These are phyloP conservation scores for Naganishia kalamii DNA, from an alignment of 768 basidiomycete genomes.

Conservation along the genomic window DNA sequence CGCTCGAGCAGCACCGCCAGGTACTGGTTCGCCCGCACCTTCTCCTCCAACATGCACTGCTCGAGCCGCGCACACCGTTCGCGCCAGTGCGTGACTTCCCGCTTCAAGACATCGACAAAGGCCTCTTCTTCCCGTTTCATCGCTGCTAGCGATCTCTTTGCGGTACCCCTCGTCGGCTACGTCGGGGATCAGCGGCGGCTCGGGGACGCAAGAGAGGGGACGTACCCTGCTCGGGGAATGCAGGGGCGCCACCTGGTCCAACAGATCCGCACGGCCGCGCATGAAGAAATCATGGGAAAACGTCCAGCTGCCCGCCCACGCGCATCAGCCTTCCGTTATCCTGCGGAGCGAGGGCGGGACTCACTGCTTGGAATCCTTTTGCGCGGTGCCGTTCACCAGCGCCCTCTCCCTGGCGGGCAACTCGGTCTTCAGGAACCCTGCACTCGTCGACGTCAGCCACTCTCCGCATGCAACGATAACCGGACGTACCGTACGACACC, in stretches of 20 bases:
- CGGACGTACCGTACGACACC: constrained; percentile 1
- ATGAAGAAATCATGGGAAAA: constrained; percentile 9
- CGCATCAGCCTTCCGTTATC: neutral
- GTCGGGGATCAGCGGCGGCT: neutral
- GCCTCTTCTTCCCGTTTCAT: constrained; percentile 6
- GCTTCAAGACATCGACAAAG: constrained; percentile 11
- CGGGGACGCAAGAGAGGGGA: neutral
- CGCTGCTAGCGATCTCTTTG: neutral
- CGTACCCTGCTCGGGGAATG: neutral
- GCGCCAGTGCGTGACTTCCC: constrained; percentile 2
- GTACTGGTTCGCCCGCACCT: constrained; percentile 9
- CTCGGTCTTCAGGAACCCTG: constrained; percentile 1
- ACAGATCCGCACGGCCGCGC: constrained; percentile 2
- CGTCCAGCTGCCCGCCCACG: neutral
- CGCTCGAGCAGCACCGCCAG: neutral
- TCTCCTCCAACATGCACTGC: constrained; percentile 6
- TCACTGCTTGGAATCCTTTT: neutral
- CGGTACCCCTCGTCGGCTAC: neutral
- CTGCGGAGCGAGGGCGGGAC: neutral
- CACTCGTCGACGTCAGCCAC: neutral
- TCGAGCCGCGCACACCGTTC: neutral
- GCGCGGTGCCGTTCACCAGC: neutral
- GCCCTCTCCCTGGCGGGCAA: neutral
- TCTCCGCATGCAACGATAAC: neutral
- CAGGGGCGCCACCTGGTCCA: neutral